Conservation (phyloP, 495 filamentous ascomycete genomes). For the Penicillium chermesinum region DNA sequence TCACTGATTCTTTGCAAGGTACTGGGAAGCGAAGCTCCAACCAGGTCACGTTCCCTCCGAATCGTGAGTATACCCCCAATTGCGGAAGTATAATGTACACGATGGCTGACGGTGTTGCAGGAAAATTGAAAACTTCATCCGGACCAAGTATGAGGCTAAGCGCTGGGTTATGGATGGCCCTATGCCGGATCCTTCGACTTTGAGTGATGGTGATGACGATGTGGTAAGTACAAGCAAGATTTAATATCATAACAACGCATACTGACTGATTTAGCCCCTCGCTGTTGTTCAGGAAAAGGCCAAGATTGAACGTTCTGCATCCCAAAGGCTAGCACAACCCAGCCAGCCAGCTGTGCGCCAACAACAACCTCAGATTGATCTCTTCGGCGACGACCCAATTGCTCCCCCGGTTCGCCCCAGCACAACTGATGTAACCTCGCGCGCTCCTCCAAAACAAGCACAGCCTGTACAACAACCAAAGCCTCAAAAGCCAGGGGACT, state of each 20-base stretch:
- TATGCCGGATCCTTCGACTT: slow-evolving; percentile 84
- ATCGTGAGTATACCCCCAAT: slow-evolving; percentile 51
- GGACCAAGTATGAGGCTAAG: slow-evolving; percentile 97
- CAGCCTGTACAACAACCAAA: slow-evolving; percentile 49
- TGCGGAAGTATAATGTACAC: background rate
- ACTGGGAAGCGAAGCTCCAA: slow-evolving; percentile 95
- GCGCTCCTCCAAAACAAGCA: slow-evolving; percentile 53
- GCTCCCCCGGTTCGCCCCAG: slow-evolving; percentile 59
- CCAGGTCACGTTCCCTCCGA: slow-evolving; percentile 93
- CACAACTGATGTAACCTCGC: slow-evolving; percentile 57
- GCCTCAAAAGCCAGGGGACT: slow-evolving; percentile 69
- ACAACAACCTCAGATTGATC: slow-evolving; percentile 49
- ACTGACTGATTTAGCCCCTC: slow-evolving; percentile 52
- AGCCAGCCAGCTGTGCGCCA: slow-evolving; percentile 41
- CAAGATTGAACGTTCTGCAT: slow-evolving; percentile 58
- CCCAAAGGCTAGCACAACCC: slow-evolving; percentile 41
- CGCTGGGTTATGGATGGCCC: slow-evolving; percentile 97
- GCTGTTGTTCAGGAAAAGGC: slow-evolving; percentile 70
- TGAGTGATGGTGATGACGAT: slow-evolving; percentile 81
- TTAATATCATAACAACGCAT: background rate
- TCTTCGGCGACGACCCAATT: slow-evolving; percentile 59
- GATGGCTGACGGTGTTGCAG: slow-evolving; percentile 26
- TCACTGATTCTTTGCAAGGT: slow-evolving; percentile 43
- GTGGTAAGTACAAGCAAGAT: slow-evolving; percentile 43
- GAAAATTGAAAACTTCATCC: slow-evolving; percentile 99